These are phyloP conservation scores for Suillus subaureus DNA, from an alignment of 768 basidiomycete species.

Conservation along the genomic window DNA sequence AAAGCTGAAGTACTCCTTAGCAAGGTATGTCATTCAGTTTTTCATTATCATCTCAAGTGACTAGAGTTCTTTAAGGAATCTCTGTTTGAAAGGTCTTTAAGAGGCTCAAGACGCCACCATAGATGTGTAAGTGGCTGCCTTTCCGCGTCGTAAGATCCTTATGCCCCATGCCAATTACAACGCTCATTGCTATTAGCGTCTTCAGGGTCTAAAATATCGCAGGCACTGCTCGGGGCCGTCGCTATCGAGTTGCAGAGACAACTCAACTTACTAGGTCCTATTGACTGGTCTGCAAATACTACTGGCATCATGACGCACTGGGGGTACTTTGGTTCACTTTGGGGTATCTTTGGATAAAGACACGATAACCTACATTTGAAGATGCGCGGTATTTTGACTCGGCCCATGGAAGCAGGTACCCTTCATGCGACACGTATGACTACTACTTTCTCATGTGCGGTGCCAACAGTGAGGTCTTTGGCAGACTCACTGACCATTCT, in stretches of 20 bases:
- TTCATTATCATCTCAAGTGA: neutral
- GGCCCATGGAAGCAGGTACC: slow-evolving; percentile 31
- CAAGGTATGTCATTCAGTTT: neutral
- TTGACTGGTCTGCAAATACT: no score
- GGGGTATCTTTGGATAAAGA: neutral
- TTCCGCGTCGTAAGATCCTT: no score
- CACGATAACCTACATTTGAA: slow-evolving; percentile 53
- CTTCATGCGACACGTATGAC: slow-evolving; percentile 38
- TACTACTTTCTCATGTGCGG: slow-evolving; percentile 40
- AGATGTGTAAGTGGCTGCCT: neutral
- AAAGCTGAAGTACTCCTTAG: neutral
- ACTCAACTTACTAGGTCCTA: neutral
- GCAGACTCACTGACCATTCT: slow-evolving; percentile 37
- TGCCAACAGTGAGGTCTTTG: slow-evolving; percentile 35
- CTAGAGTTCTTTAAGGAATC: neutral
- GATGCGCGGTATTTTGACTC: slow-evolving; percentile 54
- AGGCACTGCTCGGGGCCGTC: neutral
- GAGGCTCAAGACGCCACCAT: neutral
- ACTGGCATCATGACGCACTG: neutral
- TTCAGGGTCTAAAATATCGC: neutral
- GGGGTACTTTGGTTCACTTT: neutral
- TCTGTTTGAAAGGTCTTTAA: neutral
- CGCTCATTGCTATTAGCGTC: neutral
- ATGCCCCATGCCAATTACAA: no score
- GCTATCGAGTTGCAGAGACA: neutral